Conservation (phyloP, 768 basidiomycete genomes). For the Auricularia auricula-judae region DNA sequence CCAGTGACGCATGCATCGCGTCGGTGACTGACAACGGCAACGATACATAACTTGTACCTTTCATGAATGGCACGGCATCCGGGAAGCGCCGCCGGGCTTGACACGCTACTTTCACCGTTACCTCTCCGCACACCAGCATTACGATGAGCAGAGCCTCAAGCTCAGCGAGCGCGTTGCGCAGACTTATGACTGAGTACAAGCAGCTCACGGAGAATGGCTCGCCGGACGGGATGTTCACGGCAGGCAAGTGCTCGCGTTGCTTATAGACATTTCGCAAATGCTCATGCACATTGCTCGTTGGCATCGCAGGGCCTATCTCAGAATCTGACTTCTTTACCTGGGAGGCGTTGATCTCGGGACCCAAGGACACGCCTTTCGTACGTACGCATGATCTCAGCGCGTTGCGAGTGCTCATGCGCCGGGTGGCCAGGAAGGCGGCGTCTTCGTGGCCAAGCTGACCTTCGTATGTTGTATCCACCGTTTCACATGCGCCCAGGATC, state of each 20-base stretch:
- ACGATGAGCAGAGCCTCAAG: slow-evolving; percentile 5
- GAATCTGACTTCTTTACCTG: slow-evolving; percentile 93
- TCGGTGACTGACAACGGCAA: too few relatives aligned
- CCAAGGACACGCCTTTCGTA: slow-evolving; percentile 91
- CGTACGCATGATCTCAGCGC: slow-evolving; percentile 14
- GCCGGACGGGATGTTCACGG: slow-evolving; percentile 94
- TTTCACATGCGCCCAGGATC: slow-evolving; percentile 1
- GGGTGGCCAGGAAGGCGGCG: slow-evolving; percentile 70
- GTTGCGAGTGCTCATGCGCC: not conserved
- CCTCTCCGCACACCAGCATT: too few relatives aligned
- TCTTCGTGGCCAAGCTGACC: slow-evolving; percentile 83
- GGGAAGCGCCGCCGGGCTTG: too few relatives aligned
- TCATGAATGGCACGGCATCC: too few relatives aligned
- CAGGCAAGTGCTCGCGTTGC: slow-evolving; percentile 37
- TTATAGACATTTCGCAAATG: not conserved
- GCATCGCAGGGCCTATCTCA: slow-evolving; percentile 60
- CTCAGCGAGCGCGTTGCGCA: slow-evolving; percentile 63
- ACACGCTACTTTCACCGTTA: too few relatives aligned
- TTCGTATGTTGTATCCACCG: slow-evolving; percentile 75
- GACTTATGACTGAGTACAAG: slow-evolving; percentile 90
- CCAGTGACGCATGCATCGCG: too few relatives aligned
- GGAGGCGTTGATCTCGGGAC: slow-evolving; percentile 91
- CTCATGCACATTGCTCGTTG: not conserved
- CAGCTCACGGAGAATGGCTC: slow-evolving; percentile 75
- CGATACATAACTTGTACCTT: too few relatives aligned